These are phyloP conservation scores for Fusarium paranaense DNA, from an alignment of 2,329 filamentous ascomycete genomes.

Conservation along the genomic window DNA sequence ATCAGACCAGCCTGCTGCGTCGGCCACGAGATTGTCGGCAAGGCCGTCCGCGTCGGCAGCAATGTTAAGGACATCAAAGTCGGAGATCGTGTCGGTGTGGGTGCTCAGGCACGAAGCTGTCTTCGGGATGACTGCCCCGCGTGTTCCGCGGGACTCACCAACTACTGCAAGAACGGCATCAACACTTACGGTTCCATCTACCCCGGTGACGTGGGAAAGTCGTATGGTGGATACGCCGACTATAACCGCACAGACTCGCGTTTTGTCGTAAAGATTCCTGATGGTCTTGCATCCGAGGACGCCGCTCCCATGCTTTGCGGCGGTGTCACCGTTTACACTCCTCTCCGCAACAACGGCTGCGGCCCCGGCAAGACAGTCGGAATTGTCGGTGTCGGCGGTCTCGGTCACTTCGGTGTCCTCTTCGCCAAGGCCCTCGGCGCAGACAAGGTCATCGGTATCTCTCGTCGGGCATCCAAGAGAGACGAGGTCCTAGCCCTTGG, in stretches of 20 bases:
- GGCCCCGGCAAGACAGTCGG: constrained; percentile 76
- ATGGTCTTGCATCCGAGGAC: constrained; percentile 52
- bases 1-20: constrained; percentile 59
- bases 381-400: constrained; percentile 74
- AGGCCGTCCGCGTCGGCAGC: constrained; percentile 63
- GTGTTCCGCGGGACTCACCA: constrained; percentile 54
- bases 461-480: constrained; percentile 62
- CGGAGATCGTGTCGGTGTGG: constrained; percentile 73
- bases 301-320: constrained; percentile 76
- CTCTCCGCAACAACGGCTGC: constrained; percentile 69
- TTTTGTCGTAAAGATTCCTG: constrained; percentile 63
- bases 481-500: constrained; percentile 67
- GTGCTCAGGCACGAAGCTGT: constrained; percentile 69
- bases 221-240: constrained; percentile 59
- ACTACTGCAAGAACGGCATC: constrained; percentile 55
- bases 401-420: constrained; percentile 75
- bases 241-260: constrained; percentile 48
- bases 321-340: constrained; percentile 74
- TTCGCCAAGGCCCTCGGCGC: constrained; percentile 75
- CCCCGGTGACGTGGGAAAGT: constrained; percentile 55
- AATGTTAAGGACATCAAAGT: constrained; percentile 62
- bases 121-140: constrained; percentile 55
- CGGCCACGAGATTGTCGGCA: constrained; percentile 75
- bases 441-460: constrained; percentile 70
- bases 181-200: constrained; percentile 66